Percentiles rank a stretch among this genome's conserved stretches.
phyloP scores from a whole-genome alignment of 768 basidiomycete genomes.

The Mycena galopus region DNA sequence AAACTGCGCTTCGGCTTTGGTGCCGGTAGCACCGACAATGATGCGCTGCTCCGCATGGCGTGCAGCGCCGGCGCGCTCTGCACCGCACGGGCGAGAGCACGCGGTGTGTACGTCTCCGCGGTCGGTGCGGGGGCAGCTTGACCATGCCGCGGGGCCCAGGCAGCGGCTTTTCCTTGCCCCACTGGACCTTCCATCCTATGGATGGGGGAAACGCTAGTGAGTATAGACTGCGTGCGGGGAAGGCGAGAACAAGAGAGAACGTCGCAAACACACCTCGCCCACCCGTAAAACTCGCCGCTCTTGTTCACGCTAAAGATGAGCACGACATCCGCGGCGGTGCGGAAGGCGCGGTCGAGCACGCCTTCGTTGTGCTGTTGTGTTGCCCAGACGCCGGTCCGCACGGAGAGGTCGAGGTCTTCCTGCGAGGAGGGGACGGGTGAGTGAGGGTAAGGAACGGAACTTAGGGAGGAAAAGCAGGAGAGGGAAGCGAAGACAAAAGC shows the following conservation, averaged over 20 bases:
- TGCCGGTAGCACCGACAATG: constrained; percentile 38
- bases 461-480: background rate
- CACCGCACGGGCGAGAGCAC: background rate
- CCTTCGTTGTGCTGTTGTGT: constrained; percentile 95
- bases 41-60: constrained; percentile 47
- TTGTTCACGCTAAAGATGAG: constrained; percentile 95
- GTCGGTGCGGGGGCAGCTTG: too few species aligned
- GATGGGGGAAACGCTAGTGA: background rate
- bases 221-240: background rate
- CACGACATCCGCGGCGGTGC: constrained; percentile 90
- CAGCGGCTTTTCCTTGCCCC: constrained; percentile 39
- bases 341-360: constrained; percentile 90
- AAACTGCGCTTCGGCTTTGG: constrained; percentile 48
- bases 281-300: constrained; percentile 95
- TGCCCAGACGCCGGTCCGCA: constrained; percentile 86
- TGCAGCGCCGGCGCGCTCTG: constrained; percentile 69
- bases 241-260: background rate
- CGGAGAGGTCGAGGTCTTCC: constrained; percentile 85
- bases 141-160: background rate
- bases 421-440: constrained; percentile 47
- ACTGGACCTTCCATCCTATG: constrained; percentile 80
- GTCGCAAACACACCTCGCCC: constrained; percentile 73
- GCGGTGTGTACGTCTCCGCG: background rate
- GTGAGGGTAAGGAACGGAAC: background rate
- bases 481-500: background rate